phyloP scores from a whole-genome alignment of 1,139 yeast species.

The Suhomyces anneliseae region DNA sequence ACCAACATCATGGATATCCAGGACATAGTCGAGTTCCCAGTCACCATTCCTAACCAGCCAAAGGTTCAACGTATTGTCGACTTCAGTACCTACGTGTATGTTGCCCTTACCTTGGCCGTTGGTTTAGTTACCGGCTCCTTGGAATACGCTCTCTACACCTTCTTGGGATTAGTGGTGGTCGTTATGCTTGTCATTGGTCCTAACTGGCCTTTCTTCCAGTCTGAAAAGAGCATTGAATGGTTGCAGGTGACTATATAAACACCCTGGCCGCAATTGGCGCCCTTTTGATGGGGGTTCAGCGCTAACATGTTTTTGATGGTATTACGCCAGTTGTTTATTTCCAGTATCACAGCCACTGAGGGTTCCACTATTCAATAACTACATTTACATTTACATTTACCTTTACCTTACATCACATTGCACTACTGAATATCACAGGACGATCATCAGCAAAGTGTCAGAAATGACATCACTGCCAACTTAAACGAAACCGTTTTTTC shows the following conservation, averaged over 20 bases:
- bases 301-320: too few species aligned
- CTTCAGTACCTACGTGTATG: slow-evolving; percentile 20
- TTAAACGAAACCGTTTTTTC: too few species aligned
- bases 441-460: too few species aligned
- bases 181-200: slow-evolving; percentile 48
- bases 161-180: slow-evolving; percentile 34
- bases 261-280: neutral
- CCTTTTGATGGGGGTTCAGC: neutral
- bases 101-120: slow-evolving; percentile 37
- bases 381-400: too few species aligned
- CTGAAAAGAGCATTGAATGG: slow-evolving; percentile 15
- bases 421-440: too few species aligned
- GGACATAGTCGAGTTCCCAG: slow-evolving; percentile 50
- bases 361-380: too few species aligned
- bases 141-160: slow-evolving; percentile 32
- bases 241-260: slow-evolving; percentile 13
- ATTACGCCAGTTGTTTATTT: too few species aligned
- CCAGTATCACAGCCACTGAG: too few species aligned
- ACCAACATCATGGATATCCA: slow-evolving; percentile 3
- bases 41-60: slow-evolving; percentile 63
- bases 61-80: slow-evolving; percentile 25
- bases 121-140: slow-evolving; percentile 50
- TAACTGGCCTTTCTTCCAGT: slow-evolving; percentile 55
- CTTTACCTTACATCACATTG: too few species aligned
- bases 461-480: too few species aligned